Base-by-base conservation (phyloP, 2,329 filamentous ascomycete species). In the Trichoderma lentiforme region DNA sequence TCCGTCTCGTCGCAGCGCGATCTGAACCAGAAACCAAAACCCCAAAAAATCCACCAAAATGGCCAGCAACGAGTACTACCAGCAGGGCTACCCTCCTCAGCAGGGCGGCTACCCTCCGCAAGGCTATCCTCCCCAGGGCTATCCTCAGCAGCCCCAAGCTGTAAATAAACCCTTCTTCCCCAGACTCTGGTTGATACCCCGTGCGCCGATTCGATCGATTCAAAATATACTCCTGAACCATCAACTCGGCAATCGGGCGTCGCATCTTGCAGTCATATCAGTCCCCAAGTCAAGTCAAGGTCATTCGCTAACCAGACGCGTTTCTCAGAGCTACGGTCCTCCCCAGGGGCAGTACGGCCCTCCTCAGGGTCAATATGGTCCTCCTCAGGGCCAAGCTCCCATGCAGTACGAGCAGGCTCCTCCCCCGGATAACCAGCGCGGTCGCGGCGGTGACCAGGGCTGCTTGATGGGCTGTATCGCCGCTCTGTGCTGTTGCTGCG, bases 401-500 rank as follows among this genome's bases (percentile, higher is more conserved):
- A 84, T 84, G 81, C 81, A 84, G 76, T 83, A 84, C 75, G 81
- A 84, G 73, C 82, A 83, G 76, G 79, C 77, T 26, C 81, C 79
- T 36, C 79, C 69, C 28, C 61, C 30, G 8, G 75, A 78, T 75
- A 74, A 70, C 73, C 73, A 78, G 73, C 74, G 76, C 65, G 74
- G 77, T 73, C 73, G 75, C 73, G 78, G 81, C 64, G 81, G 81
- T 71, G 79, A 81, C 67, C 81, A 82, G 71, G 82, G 81, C 75
- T 87, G 85, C 75, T 76, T 86, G 67, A 80, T 82, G 57, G 84
- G 81, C 71, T 86, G 84, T 80, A 78, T 87, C 61, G 85, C 85
- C 9, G 80, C 82, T 18, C 76, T 87, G 69, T 87, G 85, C 80
- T 86, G 83, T 78, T 87, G 85, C 78, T 87, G 84, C 74, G 82